Percentiles rank a stretch among this genome's conserved stretches.
These are phyloP conservation scores for Cairneyella variabilis DNA, from an alignment of 495 filamentous ascomycete species.

Conservation along the genomic window DNA sequence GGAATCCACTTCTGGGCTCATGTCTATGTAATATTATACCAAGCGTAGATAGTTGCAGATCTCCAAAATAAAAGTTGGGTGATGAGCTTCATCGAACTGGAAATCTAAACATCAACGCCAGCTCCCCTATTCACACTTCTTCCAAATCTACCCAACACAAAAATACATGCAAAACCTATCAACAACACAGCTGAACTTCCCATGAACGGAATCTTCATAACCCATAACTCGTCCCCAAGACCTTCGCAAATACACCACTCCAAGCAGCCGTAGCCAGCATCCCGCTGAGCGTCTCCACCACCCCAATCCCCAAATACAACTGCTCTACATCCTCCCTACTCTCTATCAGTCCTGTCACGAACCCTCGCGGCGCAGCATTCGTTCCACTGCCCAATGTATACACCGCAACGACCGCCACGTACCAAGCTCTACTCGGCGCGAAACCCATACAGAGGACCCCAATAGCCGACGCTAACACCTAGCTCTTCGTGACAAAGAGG, in stretches of 20 bases:
- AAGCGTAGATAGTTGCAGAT: too few species aligned
- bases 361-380: conserved; percentile 1
- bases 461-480: neutral
- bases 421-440: neutral
- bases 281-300: conserved; percentile 5
- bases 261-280: conserved; percentile 5
- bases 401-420: neutral
- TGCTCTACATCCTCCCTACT: neutral
- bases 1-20: too few species aligned
- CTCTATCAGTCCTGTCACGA: neutral
- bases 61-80: too few species aligned
- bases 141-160: conserved; percentile 1
- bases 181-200: neutral
- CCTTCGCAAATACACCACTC: conserved; percentile 1
- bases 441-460: neutral
- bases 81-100: too few species aligned
- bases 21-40: too few species aligned
- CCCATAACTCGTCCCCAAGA: neutral
- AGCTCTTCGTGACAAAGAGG: conserved; percentile 6
- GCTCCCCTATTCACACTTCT: neutral
- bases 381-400: neutral
- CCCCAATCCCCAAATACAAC: conserved; percentile 10
- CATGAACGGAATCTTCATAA: conserved; percentile 1
- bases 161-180: neutral
- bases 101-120: too few species aligned